Evolutionary conservation across 371 early-diverging fungal species (phyloP), one percentile per base, ranked within the genome.

Genomic region (Capillidium rhysosporum): DNA sequence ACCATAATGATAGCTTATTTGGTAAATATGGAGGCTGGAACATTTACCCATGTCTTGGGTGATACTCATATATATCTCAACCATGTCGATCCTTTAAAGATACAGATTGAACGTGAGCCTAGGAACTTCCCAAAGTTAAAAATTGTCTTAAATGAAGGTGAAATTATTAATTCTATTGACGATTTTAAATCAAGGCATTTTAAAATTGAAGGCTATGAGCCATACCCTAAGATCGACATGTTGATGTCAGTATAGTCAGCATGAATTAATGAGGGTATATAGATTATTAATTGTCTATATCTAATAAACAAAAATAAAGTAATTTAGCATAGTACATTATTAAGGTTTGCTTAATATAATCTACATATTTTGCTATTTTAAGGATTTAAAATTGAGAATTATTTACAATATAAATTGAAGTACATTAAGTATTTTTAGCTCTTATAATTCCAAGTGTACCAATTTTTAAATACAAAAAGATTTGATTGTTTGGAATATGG

Each of bases 61-160:
- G 99, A 99, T 61, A 79, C 97, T 0, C 99, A 99, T 63, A 83
- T 99, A 0, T 99, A 99, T 65, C 59, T 67, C 26, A 84, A 99
- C 69, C 99, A 99, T 61, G 64, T 91, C 7, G 87, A 92, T 9
- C 86, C 90, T 1, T 73, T 99, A 12, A 75, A 79, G 49, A 63
- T 67, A 30, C 99, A 99, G 67, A 14, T 92, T 0, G 58, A 71
- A 60, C 73, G 99, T 34, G 73, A 68, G 45, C 99, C 99, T 12
- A 61, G 78, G 20, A 61, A 72, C 3, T 98, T 98, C 69, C 99
- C 99, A 12, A 86, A 70, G 31, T 63, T 99, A 14, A 59, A 59
- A 20, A 77, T 97, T 53, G 58, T 58, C 38, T 65, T 60, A 29
- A 24, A 45, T 29, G 60, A 43, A 29, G 24, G 45, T 21, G 59